Conservation (phyloP, 78 protist species). For the Dictyostelium firmibasis region DNA sequence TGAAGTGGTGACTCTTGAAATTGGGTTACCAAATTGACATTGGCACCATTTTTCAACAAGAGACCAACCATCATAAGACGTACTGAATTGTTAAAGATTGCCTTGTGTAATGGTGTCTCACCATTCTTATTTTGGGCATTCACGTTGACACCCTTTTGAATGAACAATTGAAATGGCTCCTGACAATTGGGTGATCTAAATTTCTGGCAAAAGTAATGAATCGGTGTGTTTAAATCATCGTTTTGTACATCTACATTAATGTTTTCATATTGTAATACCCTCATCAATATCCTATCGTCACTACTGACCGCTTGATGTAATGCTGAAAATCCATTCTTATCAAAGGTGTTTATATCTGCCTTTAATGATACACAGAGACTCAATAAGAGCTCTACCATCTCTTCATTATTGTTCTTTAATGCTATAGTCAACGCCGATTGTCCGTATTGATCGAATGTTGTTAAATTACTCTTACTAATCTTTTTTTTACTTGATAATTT, state of each 20-base stretch:
- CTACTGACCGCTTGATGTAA: constrained; percentile 71
- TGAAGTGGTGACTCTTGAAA: constrained; percentile 79
- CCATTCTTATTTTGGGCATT: constrained; percentile 79
- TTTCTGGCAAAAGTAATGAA: constrained; percentile 87
- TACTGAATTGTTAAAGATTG: constrained; percentile 76
- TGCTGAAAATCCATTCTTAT: constrained; percentile 77
- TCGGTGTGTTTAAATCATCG: constrained; percentile 69
- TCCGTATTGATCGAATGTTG: constrained; percentile 39
- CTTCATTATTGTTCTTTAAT: constrained; percentile 39
- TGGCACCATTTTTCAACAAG: constrained; percentile 69
- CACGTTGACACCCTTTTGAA: constrained; percentile 71
- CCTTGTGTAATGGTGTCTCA: constrained; percentile 86
- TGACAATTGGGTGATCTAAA: constrained; percentile 70
- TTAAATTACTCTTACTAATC: background rate
- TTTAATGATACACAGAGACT: background rate
- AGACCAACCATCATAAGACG: constrained; percentile 71
- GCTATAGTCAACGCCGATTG: constrained; percentile 48
- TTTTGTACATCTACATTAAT: constrained; percentile 75
- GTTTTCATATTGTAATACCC: constrained; percentile 17
- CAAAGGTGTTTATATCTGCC: constrained; percentile 72
- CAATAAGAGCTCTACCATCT: constrained; percentile 29
- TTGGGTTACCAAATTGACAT: constrained; percentile 46
- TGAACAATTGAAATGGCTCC: constrained; percentile 73
- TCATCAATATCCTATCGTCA: constrained; percentile 45
- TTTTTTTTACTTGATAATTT: constrained; percentile 17